Conservation (phyloP, 345 rosid species). For the Eucalyptus curtisii region DNA sequence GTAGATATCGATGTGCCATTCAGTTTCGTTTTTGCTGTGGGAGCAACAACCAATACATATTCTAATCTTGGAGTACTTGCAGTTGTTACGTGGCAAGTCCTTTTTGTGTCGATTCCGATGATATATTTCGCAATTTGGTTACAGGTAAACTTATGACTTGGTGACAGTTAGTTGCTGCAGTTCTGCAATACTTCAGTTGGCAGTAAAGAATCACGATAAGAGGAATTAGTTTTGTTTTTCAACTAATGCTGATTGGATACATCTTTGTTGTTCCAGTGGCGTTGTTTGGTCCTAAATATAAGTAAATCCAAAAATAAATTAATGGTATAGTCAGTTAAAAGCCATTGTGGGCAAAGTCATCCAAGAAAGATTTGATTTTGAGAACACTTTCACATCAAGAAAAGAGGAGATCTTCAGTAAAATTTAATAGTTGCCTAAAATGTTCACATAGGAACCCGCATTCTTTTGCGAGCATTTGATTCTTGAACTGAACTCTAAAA, state of each 20-base stretch:
- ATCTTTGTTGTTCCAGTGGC: not conserved
- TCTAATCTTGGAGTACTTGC: conserved; percentile 72
- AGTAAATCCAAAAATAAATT: not conserved
- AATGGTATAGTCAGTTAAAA: not conserved
- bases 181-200: not conserved
- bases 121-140: conserved; percentile 50
- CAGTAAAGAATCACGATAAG: not conserved
- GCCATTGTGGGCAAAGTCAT: not conserved
- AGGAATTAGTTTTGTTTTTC: not conserved
- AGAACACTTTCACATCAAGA: not conserved
- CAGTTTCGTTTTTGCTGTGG: conserved; percentile 46
- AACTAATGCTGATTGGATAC: not conserved
- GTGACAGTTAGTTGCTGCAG: not conserved
- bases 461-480: not conserved
- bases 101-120: conserved; percentile 70
- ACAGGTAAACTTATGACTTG: conserved; percentile 38
- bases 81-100: conserved; percentile 84
- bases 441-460: not conserved
- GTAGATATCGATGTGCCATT: conserved; percentile 89
- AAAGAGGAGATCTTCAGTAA: not conserved
- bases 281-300: not conserved
- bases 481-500: not conserved
- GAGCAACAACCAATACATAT: conserved; percentile 45
- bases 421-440: not conserved
- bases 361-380: not conserved